Conservation (phyloP, 768 basidiomycete species). For the Cubamyces sp. region DNA sequence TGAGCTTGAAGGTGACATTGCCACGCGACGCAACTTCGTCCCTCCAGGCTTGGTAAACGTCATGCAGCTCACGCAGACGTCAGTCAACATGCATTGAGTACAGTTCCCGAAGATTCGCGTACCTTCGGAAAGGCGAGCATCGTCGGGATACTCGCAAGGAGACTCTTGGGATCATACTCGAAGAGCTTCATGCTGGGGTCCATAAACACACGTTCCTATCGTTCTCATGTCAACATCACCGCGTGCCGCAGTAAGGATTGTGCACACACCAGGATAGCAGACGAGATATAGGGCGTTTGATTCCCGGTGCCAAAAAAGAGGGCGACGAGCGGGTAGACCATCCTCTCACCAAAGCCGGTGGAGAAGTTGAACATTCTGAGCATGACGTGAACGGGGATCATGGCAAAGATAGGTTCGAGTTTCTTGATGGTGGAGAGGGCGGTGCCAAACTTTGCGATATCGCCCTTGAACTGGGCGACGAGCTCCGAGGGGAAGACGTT, state of each 20-base stretch:
- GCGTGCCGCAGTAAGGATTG: neutral
- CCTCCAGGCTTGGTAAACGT: slow-evolving; percentile 39
- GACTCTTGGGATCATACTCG: slow-evolving; percentile 38
- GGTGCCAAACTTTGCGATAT: slow-evolving; percentile 40
- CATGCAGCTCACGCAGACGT: slow-evolving; percentile 27
- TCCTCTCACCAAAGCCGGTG: slow-evolving; percentile 41
- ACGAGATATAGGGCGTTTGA: slow-evolving; percentile 42
- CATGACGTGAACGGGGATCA: slow-evolving; percentile 41
- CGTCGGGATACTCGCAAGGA: slow-evolving; percentile 39
- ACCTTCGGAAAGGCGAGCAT: slow-evolving; percentile 45
- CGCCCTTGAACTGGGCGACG: slow-evolving; percentile 33
- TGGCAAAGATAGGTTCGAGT: slow-evolving; percentile 37
- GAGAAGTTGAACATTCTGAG: slow-evolving; percentile 41
- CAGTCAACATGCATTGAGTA: neutral
- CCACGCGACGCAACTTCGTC: slow-evolving; percentile 29
- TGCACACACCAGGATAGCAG: slow-evolving; percentile 35
- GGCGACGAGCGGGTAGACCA: slow-evolving; percentile 42
- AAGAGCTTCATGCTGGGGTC: slow-evolving; percentile 42
- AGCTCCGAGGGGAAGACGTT: slow-evolving; percentile 43
- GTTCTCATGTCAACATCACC: neutral
- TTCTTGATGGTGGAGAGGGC: slow-evolving; percentile 38
- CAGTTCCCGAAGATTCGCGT: neutral
- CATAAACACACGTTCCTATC: slow-evolving; percentile 39
- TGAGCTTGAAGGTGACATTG: slow-evolving; percentile 34
- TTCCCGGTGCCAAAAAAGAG: slow-evolving; percentile 44